Base-by-base conservation (phyloP, 164 flowering plant genomes). In the Umbilicus rupestris region DNA sequence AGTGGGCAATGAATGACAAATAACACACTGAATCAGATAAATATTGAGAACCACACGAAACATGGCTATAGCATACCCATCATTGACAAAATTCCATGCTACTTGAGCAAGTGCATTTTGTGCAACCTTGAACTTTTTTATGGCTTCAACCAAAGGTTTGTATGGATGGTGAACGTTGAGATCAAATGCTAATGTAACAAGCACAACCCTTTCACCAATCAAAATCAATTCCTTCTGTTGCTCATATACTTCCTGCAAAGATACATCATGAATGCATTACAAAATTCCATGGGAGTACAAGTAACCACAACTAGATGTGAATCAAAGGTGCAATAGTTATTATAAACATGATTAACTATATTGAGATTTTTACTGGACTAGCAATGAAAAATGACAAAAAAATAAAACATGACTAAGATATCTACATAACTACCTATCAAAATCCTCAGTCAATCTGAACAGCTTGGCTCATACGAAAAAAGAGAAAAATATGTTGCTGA, bases 11-110 rank as follows among this genome's bases (percentile, higher is more conserved):
- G 12, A 19, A 62, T 26, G 28, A 26, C 17, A 26, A 24, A 28
- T 4, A 47, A 14, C 12, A n/a, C 17, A 28, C 33, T 0, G 10
- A 11, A 22, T 55, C 10, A 14, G 6, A 55, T 55, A 33, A 59
- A 30, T 62, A 41, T 3, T 31, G 49, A 65, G 22, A 74, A 33
- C 60, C 24, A 65, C 64, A 37, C 31, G 58, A 45, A 60, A 41
- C 9, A 57, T 28, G 44, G 42, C 19, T 62, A 11, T 7, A 24
- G 1, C 55, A 68, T 76, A 88, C 90, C 87, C 78, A 69, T 86
- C 87, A 80, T 86, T 84, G 65, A 86, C 83, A 72, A 84, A 84
- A 70, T 79, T 86, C 90, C 89, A 83, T 24, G 90, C 94, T 39
- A 78, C 85, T 74, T 79, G 76, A 28, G 73, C 80, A 64, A 87